Evolutionary conservation across 495 filamentous ascomycete species (phyloP), one percentile per base, ranked within the genome.

Genomic region (Aspergillus egyptiacus): DNA sequence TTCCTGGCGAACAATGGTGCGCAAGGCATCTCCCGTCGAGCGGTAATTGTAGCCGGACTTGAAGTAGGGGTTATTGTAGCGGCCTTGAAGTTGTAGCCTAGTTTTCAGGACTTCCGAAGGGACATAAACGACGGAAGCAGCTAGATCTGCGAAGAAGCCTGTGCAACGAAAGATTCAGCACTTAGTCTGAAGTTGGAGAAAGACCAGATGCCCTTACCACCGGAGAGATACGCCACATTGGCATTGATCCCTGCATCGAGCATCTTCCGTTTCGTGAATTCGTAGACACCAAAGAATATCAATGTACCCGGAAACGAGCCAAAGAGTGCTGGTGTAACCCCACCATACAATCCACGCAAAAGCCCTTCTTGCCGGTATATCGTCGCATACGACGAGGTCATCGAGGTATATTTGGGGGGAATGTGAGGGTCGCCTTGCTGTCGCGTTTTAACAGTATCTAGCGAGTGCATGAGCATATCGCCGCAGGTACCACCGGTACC

Each of bases 371-470:
- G 89, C 28, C 91, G 80, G 60, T 86, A 86, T 52, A 98, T 98
- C 1, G 85, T 96, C 57, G 83, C 74, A 70, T 97, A 98, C 5
- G 91, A 90, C 18, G 84, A 82, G 18, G 85, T 83, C 68, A 96
- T 83, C 17, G 89, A 89, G 1, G 86, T 82, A 67, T 97, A 97
- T 67, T 86, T 91, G 1, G 91, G 86, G 14, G 91, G 93, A 39
- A 93, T 77, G 57, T 87, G 82, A 24, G 90, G 89, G 60, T 96
- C 94, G 57, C 93, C 93, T 71, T 98, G 93, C 67, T 97, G 93
- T 43, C 93, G 80, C n/a, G 93, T 98, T 69, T 98, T 98, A 46
- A 98, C 93, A 6, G 93, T 98, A 70, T 98, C 93, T 64, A 98
- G 78, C 36, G 91, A 96, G 67, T 98, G 93, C 94, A 98, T 97